Evolutionary conservation across 352 stramenopile genomes (phyloP), one percentile per base, ranked within the genome.

Genomic region (Lagenidium sp.): DNA sequence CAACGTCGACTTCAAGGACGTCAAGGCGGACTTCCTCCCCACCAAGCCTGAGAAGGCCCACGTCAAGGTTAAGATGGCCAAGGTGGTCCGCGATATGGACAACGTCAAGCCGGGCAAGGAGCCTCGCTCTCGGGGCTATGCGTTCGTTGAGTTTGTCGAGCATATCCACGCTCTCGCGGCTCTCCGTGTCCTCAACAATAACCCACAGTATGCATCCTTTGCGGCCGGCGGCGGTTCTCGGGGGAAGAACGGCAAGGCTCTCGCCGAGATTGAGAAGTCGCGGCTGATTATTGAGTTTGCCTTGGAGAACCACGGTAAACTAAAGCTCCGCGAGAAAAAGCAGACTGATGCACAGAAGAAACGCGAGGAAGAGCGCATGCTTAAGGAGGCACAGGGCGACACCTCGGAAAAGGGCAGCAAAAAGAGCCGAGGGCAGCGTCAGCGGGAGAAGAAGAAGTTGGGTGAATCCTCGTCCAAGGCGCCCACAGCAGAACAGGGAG

Each of bases 81-180:
- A 91, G 60, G 65, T 91, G 40, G 74, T 91, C 51, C 76, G 76
- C 36, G 79, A 91, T 36, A 79, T 70, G 42, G 73, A 86, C 29
- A 67, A 63, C 15, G 62, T 64, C 21, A 83, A 85, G 52, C 48
- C 68, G 11, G 71, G 66, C 16, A 82, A 85, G 56, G 68, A 75
- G 24, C 39, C 66, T 13, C 57, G 61, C 15, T 91, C 79, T 22
- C 66, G 76, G 19, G 76, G 79, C 20, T 91, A 82, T 47, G 96
- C 80, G 12, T 99, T 99, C 74, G 92, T 97, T n/a, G 94, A 99
- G 66, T 99, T 99, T 59, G 77, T 74, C 10, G 70, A 98, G 61
- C 96, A 99, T 68, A 70, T 85, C 28, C 91, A 98, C 68, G 95
- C 96, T 12, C 68, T 99, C 23, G 91, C 94, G n/a, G 95, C 89